Conservation (phyloP, 129 eudicot species). For the Rutidosis leptorrhynchoides region DNA sequence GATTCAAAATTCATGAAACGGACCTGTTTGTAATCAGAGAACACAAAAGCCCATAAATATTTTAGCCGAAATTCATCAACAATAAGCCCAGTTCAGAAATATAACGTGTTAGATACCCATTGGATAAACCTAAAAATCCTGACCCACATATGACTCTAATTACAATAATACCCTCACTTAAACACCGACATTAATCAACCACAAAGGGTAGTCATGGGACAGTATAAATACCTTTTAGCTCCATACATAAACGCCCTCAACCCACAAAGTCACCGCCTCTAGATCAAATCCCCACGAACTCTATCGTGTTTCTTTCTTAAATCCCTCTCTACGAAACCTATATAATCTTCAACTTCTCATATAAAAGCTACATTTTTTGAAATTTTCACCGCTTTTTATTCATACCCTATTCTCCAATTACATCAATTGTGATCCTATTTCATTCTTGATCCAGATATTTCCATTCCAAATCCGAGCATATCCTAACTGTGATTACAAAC, state of each 20-base stretch:
- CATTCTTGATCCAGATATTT: not conserved
- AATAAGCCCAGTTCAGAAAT: not conserved
- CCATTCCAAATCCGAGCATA: conserved; percentile 1
- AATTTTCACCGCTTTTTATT: not conserved
- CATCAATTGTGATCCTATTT: not conserved
- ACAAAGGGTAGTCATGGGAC: conserved; percentile 18
- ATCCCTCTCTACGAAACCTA: conserved; percentile 6
- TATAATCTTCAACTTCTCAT: not conserved
- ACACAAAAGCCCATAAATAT: not conserved
- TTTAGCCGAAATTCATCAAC: not conserved
- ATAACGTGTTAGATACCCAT: not conserved
- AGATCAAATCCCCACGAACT: conserved; percentile 11
- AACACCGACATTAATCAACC: not conserved
- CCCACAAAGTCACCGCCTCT: not conserved
- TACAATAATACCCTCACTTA: conserved; percentile 18
- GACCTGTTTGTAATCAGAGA: not conserved
- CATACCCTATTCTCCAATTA: not conserved
- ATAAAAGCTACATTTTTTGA: not conserved
- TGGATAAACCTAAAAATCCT: not conserved
- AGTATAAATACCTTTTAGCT: not conserved
- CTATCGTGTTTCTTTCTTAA: not conserved
- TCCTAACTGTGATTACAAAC: conserved; percentile 8
- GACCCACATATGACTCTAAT: not conserved
- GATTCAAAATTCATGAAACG: too few species aligned
- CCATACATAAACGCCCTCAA: not conserved